Evolutionary conservation across 805 yeast species (phyloP).

Genomic region (Candida cerambycidarum): DNA sequence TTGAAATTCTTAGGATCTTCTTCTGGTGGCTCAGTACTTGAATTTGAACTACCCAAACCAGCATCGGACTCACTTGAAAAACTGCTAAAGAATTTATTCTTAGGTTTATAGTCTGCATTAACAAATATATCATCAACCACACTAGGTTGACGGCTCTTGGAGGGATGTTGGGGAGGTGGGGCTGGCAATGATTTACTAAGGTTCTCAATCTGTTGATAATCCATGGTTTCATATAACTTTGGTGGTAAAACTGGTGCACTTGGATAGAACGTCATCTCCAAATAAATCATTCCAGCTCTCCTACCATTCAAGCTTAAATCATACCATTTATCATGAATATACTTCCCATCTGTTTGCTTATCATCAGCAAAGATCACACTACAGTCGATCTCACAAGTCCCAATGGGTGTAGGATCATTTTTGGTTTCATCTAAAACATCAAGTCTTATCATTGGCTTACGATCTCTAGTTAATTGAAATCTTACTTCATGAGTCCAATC

Average conservation of each 20-base stretch:
- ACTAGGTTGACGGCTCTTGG: slow-evolving; percentile 12
- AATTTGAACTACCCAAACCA: slow-evolving; percentile 8
- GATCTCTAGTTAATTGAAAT: slow-evolving; percentile 62
- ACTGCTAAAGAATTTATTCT: slow-evolving; percentile 13
- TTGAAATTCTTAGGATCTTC: slow-evolving; percentile 16
- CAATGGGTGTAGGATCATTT: slow-evolving; percentile 82
- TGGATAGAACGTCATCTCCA: slow-evolving; percentile 92
- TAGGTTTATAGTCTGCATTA: slow-evolving; percentile 8
- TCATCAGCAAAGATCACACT: slow-evolving; percentile 63
- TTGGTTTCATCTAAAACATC: slow-evolving; percentile 84
- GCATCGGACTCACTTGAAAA: slow-evolving; percentile 4
- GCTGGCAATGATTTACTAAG: slow-evolving; percentile 10
- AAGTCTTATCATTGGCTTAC: slow-evolving; percentile 62
- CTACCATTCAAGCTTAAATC: slow-evolving; percentile 63
- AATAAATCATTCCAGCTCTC: slow-evolving; percentile 83
- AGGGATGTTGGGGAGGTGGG: slow-evolving; percentile 18
- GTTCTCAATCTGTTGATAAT: slow-evolving; percentile 6
- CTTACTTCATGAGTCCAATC: slow-evolving; percentile 77
- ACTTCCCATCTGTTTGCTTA: slow-evolving; percentile 51
- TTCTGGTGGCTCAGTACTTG: slow-evolving; percentile 11
- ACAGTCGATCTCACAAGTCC: slow-evolving; percentile 77
- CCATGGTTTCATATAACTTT: slow-evolving; percentile 21
- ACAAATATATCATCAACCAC: slow-evolving; percentile 28
- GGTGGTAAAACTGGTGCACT: slow-evolving; percentile 45
- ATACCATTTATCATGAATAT: slow-evolving; percentile 87